Base-by-base conservation (phyloP, 164 flowering plant species). In the Magnolia changhungtana region DNA sequence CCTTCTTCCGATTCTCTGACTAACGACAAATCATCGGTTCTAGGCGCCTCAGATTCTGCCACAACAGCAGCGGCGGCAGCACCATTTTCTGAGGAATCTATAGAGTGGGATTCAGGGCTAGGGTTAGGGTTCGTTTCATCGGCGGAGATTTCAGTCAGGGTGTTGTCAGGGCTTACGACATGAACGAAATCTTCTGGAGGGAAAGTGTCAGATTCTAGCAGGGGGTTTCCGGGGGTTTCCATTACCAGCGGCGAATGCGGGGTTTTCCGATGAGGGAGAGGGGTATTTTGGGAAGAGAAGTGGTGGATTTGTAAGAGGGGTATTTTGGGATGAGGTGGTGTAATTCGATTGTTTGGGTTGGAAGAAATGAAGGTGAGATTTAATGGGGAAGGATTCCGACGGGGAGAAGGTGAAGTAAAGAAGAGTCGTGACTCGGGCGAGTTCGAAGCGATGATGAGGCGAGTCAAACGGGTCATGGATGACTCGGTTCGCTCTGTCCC, bases 181-280 rank as follows among this genome's bases (percentile, higher is more conserved):
- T 82, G 84, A 31, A 83, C 84, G 50, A 76, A 86, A 68, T 83
- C 89, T 50, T 85, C 87, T 19, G 76, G 51, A 45, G 78, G 31
- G 10, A 75, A 55, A 1, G 77, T 1, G 23, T 69, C 82, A 51
- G 81, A 55, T 72, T 74, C 84, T 80, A 79, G 73, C 63, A 77
- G 29, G 16, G 23, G 20, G 19, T 24, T 24, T 24, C 27, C 27
- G 27, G 27, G 27, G 27, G 27, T 66, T 20, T 29, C 29, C 89
- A 86, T 85, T 49, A 79, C 66, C 71, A 51, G 37, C n/a, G 14
- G 37, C 2, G 8, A 59, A 2, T 29, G 75, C 27, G 5, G 29
- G 55, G 20, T 63, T 27, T 50, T 20, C 14, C 75, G 49, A 64
- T 37, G 66, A 51, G n/a, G 27, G 73, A 51, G 19, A 73, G 71